phyloP scores from a whole-genome alignment of 2,329 filamentous ascomycete genomes.

The Fusarium sp. region DNA sequence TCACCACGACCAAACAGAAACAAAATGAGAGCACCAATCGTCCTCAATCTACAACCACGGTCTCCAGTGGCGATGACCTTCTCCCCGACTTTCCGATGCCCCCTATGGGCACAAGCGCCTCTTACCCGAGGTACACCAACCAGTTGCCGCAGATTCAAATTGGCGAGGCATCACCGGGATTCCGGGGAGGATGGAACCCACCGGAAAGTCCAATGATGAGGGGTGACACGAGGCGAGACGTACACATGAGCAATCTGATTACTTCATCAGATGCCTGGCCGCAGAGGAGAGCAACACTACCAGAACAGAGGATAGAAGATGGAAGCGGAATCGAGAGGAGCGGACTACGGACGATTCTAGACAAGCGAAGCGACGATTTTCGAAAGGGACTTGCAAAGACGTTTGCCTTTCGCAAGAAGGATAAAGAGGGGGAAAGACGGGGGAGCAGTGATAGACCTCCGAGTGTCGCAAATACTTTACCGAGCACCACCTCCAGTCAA shows the following conservation, averaged over 20 bases:
- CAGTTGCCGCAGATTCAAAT: constrained; percentile 6
- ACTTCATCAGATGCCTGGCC: constrained; percentile 53
- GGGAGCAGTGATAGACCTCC: constrained; percentile 35
- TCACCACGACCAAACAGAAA: constrained; percentile 59
- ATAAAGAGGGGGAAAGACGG: constrained; percentile 52
- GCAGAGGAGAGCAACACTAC: constrained; percentile 56
- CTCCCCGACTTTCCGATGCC: constrained; percentile 54
- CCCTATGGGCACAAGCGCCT: constrained; percentile 51
- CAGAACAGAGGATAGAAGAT: constrained; percentile 57
- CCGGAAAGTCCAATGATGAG: constrained; percentile 23
- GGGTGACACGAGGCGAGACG: constrained; percentile 35
- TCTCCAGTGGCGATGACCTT: constrained; percentile 55
- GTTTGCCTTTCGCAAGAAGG: constrained; percentile 63
- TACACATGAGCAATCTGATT: constrained; percentile 45
- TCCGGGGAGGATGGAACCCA: constrained; percentile 11
- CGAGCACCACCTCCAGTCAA: constrained; percentile 10
- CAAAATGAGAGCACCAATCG: constrained; percentile 43
- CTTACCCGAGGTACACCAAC: constrained; percentile 58
- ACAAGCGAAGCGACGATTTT: constrained; percentile 68
- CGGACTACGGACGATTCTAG: constrained; percentile 63
- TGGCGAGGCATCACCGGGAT: constrained; percentile 5
- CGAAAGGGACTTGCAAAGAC: constrained; percentile 66
- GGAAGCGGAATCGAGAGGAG: constrained; percentile 68
- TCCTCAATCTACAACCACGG: constrained; percentile 51
- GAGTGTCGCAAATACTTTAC: constrained; percentile 38